These are phyloP conservation scores for Osmanthus fragrans DNA, from an alignment of 257 asterid species.

Conservation along the genomic window DNA sequence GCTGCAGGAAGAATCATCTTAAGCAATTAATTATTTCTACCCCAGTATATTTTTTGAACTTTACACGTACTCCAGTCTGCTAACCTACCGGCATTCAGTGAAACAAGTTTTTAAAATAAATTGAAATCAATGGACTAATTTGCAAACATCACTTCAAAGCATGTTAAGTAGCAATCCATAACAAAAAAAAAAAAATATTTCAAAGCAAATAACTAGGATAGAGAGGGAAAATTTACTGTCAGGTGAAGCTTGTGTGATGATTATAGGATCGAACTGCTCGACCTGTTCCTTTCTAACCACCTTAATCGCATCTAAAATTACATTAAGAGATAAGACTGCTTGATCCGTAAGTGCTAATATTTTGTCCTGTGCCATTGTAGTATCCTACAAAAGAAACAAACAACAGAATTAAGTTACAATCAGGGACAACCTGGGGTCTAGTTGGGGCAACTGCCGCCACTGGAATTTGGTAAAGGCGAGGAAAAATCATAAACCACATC, in stretches of 20 bases:
- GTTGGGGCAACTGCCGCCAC: too few species aligned
- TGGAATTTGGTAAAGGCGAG: too few species aligned
- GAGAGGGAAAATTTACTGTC: constrained; percentile 42
- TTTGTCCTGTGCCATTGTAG: constrained; percentile 45
- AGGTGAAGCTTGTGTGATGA: constrained; percentile 68
- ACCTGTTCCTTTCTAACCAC: constrained; percentile 51
- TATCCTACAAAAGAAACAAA: constrained; percentile 29
- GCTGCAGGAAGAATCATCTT: not conserved
- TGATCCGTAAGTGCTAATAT: constrained; percentile 70
- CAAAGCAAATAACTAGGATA: not conserved
- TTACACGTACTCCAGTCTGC: not conserved
- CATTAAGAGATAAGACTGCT: constrained; percentile 39
- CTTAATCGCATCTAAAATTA: constrained; percentile 53
- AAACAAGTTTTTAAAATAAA: not conserved
- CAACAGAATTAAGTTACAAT: not conserved
- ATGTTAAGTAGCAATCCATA: not conserved
- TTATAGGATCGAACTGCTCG: constrained; percentile 53
- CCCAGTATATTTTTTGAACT: not conserved
- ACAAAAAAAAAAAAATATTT: not conserved
- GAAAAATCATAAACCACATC: too few species aligned
- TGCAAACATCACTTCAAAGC: not conserved
- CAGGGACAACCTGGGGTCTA: too few species aligned
- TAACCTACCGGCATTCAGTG: not conserved
- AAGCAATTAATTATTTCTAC: not conserved
- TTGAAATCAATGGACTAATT: not conserved